Percentiles rank a stretch among this genome's conserved stretches.
These are phyloP conservation scores for Plantago major DNA, from an alignment of 257 asterid species.

Conservation along the genomic window DNA sequence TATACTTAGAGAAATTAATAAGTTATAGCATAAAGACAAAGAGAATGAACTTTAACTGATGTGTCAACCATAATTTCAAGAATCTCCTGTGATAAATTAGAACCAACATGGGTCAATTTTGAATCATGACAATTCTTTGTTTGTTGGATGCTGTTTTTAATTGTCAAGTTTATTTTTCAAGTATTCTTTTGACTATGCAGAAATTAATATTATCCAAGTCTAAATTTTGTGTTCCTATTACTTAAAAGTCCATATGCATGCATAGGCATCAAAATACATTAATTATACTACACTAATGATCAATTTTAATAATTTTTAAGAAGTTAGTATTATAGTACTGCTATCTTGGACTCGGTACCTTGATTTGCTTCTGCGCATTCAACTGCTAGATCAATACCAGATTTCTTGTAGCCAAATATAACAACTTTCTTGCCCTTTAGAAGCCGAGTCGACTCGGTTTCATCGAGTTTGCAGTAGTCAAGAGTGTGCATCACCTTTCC, in stretches of 20 bases:
- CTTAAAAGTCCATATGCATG: background rate
- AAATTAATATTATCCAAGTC: constrained; percentile 19
- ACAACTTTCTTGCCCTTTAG: constrained; percentile 64
- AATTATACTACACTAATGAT: background rate
- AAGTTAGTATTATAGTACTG: background rate
- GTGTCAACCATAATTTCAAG: constrained; percentile 25
- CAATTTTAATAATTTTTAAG: background rate
- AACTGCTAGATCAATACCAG: constrained; percentile 82
- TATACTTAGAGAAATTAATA: background rate
- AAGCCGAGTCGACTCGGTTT: constrained; percentile 41
- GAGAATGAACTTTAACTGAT: constrained; percentile 17
- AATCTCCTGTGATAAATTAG: constrained; percentile 21
- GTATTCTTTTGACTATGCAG: constrained; percentile 11
- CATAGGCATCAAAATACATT: constrained; percentile 8
- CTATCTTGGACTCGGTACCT: constrained; percentile 36
- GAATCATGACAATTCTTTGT: background rate
- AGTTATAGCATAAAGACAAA: background rate
- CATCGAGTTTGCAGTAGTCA: constrained; percentile 73
- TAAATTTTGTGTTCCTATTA: constrained; percentile 27
- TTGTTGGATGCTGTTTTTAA: constrained; percentile 9
- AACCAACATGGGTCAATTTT: constrained; percentile 2
- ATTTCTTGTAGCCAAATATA: constrained; percentile 80
- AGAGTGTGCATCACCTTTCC: constrained; percentile 73
- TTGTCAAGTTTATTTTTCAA: background rate
- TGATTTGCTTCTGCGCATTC: constrained; percentile 88